Base-by-base conservation (phyloP, 164 flowering plant species). In the Magnolia officinalis region DNA sequence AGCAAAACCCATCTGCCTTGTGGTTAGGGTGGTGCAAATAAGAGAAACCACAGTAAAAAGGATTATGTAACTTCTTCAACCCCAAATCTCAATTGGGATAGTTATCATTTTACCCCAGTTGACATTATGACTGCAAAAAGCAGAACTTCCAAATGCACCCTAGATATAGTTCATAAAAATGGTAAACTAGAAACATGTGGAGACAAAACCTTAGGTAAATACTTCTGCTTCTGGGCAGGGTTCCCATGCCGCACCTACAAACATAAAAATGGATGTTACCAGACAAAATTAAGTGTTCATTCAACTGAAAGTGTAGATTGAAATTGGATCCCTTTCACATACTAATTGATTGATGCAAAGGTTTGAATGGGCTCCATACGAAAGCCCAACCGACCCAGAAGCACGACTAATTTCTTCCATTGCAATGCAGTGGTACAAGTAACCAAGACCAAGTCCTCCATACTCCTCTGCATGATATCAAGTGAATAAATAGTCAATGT, bases 401-500 rank as follows among this genome's bases (percentile, higher is more conserved):
- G 99, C 99, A 75, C 98, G 93, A 74, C 98, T 96, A 63, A 96
- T 88, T 83, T 94, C 99, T 82, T 96, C 99, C 97, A 96, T 84
- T 64, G 99, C 98, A 80, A 96, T 88, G 80, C 99, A 96, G 77
- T 96, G 99, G 81, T 96, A 94, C 67, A 90, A 87, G 84, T 96
- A 96, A 81, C 99, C 99, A 79, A 96, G 98, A 73, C 98, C 98
- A 82, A 96, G 97, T 63, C 99, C 99, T 23, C 99, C 99, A 87
- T 90, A 94, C 80, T 96, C 97, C 96, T 94, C 99, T 96, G 77
- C 81, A 88, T 66, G 19, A 73, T 21, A 52, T 50, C 18, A 52
- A 24, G 50, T 50, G 24, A 13, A 37, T 55, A 13, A 26, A 52
- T 2, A 6, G 19, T 16, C n/a, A 23, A 52, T 16, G 1, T 65